Base-by-base conservation (phyloP, 371 early-diverging fungal genomes). In the Rhizomucor pusillus region DNA sequence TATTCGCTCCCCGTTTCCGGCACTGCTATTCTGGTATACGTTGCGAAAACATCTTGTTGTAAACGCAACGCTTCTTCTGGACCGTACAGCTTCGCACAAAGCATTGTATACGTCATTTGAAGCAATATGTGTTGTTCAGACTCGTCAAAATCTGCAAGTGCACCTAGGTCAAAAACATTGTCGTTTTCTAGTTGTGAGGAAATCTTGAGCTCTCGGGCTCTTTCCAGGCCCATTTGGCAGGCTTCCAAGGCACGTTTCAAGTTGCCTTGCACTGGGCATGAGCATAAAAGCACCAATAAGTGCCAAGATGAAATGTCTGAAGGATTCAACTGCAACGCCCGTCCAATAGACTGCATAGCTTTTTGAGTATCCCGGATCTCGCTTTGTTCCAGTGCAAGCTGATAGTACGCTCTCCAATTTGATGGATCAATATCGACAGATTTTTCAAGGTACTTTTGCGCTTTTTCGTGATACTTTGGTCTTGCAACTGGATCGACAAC, bases 291-390 rank as follows among this genome's bases (percentile, higher is more conserved):
- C 0, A 85, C 89, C 14, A 97, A 65, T 20, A 97, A 72, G 63
- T 97, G 91, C 93, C 94, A 97, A 1, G 91, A 87, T 5, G 88
- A 79, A 25, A 89, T 70, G 51, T 87, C 78, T 1, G 67, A 55
- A 0, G 90, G 64, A 35, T 91, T 81, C 19, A 82, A 47, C 39
- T 71, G 71, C 34, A 94, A 60, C 1, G 90, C 82, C 35, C 81
- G 69, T 45, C 83, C 87, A 11, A 89, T 70, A 0, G 75, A 61
- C 13, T 60, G 58, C 12, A 90, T 81, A 3, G 95, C 94, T 40
- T 82, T 79, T 1, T 73, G 47, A 23, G 90, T 79, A 63, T 92
- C 88, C 13, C 92, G 89, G 63, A 86, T 85, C 45, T 91, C 86
- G 6, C 93, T 92, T 18, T 82, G 82, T 71, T 91, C 89, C 16